Percentiles rank a stretch among this genome's conserved stretches.
phyloP scores from a whole-genome alignment of 2,329 filamentous ascomycete genomes.

The Raffaelea ambrosiae region DNA sequence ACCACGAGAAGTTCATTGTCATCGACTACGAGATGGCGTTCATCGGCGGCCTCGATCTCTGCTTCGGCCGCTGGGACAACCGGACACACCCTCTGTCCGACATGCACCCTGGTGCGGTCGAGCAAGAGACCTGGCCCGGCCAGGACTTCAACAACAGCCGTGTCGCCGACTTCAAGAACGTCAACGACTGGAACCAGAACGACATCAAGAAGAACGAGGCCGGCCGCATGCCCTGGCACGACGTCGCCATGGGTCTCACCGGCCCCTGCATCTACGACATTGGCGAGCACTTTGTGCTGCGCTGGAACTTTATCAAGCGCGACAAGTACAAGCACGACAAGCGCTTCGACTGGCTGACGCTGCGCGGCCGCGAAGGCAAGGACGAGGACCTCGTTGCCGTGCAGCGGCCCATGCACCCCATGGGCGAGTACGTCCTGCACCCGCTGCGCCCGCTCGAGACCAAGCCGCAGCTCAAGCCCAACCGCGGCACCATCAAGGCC shows the following conservation, averaged over 20 bases:
- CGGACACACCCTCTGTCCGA: constrained; percentile 81
- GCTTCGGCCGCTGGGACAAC: constrained; percentile 90
- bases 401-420: constrained; percentile 79
- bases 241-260: constrained; percentile 85
- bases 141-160: constrained; percentile 99
- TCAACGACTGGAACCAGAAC: constrained; percentile 87
- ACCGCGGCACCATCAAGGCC: constrained; percentile 66
- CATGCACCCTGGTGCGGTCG: constrained; percentile 74
- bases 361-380: constrained; percentile 67
- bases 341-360: constrained; percentile 73
- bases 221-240: constrained; percentile 97
- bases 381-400: constrained; percentile 83
- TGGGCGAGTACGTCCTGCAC: constrained; percentile 79
- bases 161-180: constrained; percentile 89
- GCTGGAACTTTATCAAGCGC: constrained; percentile 95
- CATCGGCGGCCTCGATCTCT: constrained; percentile 88
- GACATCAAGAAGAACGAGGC: constrained; percentile 86
- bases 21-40: constrained; percentile 88
- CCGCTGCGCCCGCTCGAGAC: constrained; percentile 60
- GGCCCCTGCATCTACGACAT: constrained; percentile 90
- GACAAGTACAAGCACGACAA: constrained; percentile 94
- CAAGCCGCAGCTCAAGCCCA: constrained; percentile 42
- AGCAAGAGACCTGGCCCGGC: constrained; percentile 82
- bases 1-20: constrained; percentile 96
- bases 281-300: constrained; percentile 85